Evolutionary conservation across 192 early-diverging fungal species (phyloP), one percentile per base, ranked within the genome.

Genomic region (Umbelopsis vinacea): DNA sequence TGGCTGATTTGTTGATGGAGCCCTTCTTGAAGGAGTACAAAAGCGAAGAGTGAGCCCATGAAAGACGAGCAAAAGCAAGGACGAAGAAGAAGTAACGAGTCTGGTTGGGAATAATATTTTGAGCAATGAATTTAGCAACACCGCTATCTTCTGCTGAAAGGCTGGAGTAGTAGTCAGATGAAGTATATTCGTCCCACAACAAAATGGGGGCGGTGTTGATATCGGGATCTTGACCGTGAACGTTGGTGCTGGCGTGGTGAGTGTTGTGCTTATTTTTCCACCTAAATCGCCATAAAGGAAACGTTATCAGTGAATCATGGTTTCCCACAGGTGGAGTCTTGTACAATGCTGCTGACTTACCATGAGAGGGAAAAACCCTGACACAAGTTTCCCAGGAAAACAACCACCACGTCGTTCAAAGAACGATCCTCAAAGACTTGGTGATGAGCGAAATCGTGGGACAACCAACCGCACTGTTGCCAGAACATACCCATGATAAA

Each of bases 181-280:
- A 79, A 33, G 88, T 83, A 73, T 87, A 80, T 74, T 90, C 88
- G 57, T 79, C 83, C 93, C 93, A 95, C 60, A 90, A 89, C 54
- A 95, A 83, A 38, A 92, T 79, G 35, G 93, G 93, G 74, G 91
- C 84, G 12, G 93, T 95, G 79, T 90, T 82, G 69, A 95, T 95
- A 78, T 95, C 93, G 48, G 93, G 93, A 86, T 95, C 93, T 43
- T 89, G 83, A 5, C 81, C 80, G 74, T 92, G 90, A 52, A 95
- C 86, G 74, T 95, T 95, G 71, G 93, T 90, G 9, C 86, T 84
- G 6, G 86, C 88, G 79, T 95, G 93, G 76, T 95, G 93, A 21
- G 92, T 93, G 84, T 89, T 91, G 84, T 95, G 93, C 83, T 95
- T 95, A 79, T 93, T 84, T 78, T 95, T 95, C 93, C 93, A 95